Evolutionary conservation across 306 rosid species (phyloP), one percentile per base, ranked within the genome.

Genomic region (Cyclanthera cordifolia): DNA sequence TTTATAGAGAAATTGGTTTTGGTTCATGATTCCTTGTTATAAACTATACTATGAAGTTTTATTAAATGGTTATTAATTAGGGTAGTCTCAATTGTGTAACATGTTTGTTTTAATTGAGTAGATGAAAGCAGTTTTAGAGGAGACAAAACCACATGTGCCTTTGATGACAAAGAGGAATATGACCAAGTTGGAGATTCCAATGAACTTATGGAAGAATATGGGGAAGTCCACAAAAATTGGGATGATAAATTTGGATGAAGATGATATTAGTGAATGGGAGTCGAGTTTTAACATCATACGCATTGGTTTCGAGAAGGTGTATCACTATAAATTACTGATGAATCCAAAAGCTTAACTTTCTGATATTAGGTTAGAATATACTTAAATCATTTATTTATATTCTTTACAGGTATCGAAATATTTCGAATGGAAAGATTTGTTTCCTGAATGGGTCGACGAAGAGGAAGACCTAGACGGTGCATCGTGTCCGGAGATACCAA

Each of bases 371-470:
- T 5, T 48, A 16, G 15, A 1, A 2, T 47, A 47, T 48, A 16
- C n/a, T 16, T 7, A 16, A 16, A 16, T 25, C 61, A 12, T 25
- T 55, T 14, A 24, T 14, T n/a, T 21, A 30, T 8, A 57, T 27
- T 28, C 43, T 57, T 15, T 7, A 28, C 0, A 55, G 65, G 65
- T 85, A 8, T 83, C 99, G 0, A 58, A 83, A 47, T 27, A 59
- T 34, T 90, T 93, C 82, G 85, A 93, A 46, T 93, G 99, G 99
- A 85, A 89, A 8, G 91, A 93, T 21, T 72, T 93, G 59, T 93
- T 84, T 66, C 99, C 99, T 0, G 99, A 93, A 75, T 93, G 96
- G 95, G 82, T 93, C 21, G 99, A 93, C 15, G 96, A 93, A 54
- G 99, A 93, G 63, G 99, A 93, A 81, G 99, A 84, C 23, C 81